These are phyloP conservation scores for Ustilago lituana DNA, from an alignment of 1,284 basidiomycete species.

Conservation along the genomic window DNA sequence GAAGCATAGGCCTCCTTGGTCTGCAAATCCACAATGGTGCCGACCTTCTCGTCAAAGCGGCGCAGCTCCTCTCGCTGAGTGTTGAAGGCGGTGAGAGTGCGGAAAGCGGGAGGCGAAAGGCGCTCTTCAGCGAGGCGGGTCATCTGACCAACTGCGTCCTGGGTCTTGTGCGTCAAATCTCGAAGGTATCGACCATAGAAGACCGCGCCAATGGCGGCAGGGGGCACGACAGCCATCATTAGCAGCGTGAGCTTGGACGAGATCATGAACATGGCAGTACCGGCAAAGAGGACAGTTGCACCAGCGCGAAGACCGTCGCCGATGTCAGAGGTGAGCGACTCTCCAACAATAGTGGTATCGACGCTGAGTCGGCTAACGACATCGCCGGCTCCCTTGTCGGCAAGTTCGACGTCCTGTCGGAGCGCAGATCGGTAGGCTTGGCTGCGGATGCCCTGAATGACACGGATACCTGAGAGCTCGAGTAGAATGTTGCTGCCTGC, in stretches of 20 bases:
- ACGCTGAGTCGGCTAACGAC: conserved; percentile 89
- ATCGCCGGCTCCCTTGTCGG: conserved; percentile 92
- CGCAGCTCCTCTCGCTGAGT: conserved; percentile 76
- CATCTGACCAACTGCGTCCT: conserved; percentile 94
- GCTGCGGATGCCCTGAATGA: conserved; percentile 87
- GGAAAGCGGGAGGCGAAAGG: conserved; percentile 78
- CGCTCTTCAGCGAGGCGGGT: conserved; percentile 87
- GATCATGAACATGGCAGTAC: conserved; percentile 95
- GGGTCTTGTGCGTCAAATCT: conserved; percentile 87
- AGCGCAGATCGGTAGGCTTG: conserved; percentile 82
- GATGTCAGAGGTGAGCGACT: conserved; percentile 74
- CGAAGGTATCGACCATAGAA: conserved; percentile 96
- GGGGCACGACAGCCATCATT: conserved; percentile 94
- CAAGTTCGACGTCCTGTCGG: conserved; percentile 79
- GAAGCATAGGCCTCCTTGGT: conserved; percentile 88
- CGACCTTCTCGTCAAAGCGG: conserved; percentile 72
- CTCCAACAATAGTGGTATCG: conserved; percentile 93
- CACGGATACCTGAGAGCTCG: conserved; percentile 82
- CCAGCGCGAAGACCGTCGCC: conserved; percentile 61
- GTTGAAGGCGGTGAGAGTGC: conserved; percentile 93
- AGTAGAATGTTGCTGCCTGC: conserved; percentile 90
- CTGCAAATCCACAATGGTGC: conserved; percentile 78
- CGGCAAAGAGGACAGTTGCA: conserved; percentile 69
- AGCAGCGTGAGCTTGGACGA: conserved; percentile 87
- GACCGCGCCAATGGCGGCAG: conserved; percentile 92